Evolutionary conservation across 768 basidiomycete species (phyloP).

Genomic region (Boletus tomentosulus): DNA sequence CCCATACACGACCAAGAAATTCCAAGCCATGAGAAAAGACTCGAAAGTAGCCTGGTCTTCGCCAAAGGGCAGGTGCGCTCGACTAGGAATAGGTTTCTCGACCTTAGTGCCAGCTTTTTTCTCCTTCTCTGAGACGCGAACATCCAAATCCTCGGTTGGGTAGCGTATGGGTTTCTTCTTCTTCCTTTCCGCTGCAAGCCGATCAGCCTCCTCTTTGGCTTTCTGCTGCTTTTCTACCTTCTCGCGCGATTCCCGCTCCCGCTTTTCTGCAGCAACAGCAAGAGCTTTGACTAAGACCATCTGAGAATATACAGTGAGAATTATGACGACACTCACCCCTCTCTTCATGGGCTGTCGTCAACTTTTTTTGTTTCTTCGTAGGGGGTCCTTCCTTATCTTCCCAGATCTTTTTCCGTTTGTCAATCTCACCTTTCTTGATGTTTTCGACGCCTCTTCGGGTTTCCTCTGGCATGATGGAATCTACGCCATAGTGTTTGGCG

Average conservation of each 20-base stretch:
- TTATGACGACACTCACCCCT: slow-evolving; percentile 44
- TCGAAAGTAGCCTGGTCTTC: slow-evolving; percentile 67
- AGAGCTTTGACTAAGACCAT: slow-evolving; percentile 25
- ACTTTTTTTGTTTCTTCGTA: slow-evolving; percentile 77
- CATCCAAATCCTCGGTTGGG: slow-evolving; percentile 89
- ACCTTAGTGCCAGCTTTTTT: slow-evolving; percentile 72
- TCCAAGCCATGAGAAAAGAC: slow-evolving; percentile 87
- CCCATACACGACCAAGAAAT: slow-evolving; percentile 93
- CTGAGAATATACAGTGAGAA: slow-evolving; percentile 8
- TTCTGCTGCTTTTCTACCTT: slow-evolving; percentile 62
- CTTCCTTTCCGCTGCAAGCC: slow-evolving; percentile 71
- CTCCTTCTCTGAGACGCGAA: slow-evolving; percentile 75
- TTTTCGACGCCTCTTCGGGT: slow-evolving; percentile 73
- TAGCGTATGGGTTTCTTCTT: slow-evolving; percentile 90
- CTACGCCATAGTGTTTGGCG: slow-evolving; percentile 81
- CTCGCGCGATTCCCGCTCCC: slow-evolving; percentile 66
- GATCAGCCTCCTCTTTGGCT: slow-evolving; percentile 68
- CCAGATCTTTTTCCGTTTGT: slow-evolving; percentile 90
- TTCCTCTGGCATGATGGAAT: slow-evolving; percentile 81
- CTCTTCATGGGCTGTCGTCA: slow-evolving; percentile 70
- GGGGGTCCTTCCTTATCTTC: slow-evolving; percentile 84
- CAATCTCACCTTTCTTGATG: slow-evolving; percentile 83
- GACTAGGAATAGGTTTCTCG: slow-evolving; percentile 62
- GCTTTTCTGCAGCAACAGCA: slow-evolving; percentile 48
- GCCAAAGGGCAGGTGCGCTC: slow-evolving; percentile 63